These are phyloP conservation scores for Beauveria scarabaeidicola DNA, from an alignment of 2,329 filamentous ascomycete species.

Conservation along the genomic window DNA sequence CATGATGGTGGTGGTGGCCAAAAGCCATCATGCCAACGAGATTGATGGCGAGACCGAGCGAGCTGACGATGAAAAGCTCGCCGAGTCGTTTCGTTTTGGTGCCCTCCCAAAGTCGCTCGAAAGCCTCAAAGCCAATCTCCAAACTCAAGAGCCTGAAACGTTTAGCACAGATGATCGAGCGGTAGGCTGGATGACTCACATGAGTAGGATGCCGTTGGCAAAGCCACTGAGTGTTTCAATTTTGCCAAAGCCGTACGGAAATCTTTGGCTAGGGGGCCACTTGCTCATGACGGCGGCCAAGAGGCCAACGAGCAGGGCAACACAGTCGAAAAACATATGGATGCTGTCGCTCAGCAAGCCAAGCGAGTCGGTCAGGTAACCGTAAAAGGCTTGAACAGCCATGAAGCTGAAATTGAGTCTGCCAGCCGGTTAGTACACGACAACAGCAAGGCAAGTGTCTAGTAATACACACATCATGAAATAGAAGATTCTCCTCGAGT, in stretches of 20 bases:
- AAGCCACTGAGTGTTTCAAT: constrained; percentile 95
- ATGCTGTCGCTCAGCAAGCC: constrained; percentile 96
- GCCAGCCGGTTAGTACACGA: constrained; percentile 14
- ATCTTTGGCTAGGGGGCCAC: constrained; percentile 82
- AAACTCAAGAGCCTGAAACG: constrained; percentile 70
- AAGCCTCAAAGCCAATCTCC: constrained; percentile 91
- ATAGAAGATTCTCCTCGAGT: constrained; percentile 92
- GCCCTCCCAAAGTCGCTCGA: constrained; percentile 78
- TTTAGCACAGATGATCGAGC: neutral
- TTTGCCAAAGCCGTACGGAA: constrained; percentile 94
- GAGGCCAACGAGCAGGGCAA: constrained; percentile 81
- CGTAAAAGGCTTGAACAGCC: constrained; percentile 89
- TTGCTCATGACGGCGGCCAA: constrained; percentile 93
- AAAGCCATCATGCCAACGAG: constrained; percentile 87
- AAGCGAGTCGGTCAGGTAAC: constrained; percentile 84
- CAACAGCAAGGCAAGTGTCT: neutral
- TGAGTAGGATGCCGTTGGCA: constrained; percentile 88
- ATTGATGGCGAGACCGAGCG: constrained; percentile 80
- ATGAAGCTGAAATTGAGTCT: constrained; percentile 94
- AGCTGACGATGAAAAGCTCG: constrained; percentile 83
- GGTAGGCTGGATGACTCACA: constrained; percentile 45
- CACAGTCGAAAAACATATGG: constrained; percentile 98
- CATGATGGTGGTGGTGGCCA: constrained; percentile 52
- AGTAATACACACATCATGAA: constrained; percentile 65
- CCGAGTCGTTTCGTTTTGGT: constrained; percentile 74